Base-by-base conservation (phyloP, 1,284 basidiomycete genomes). In the Tylopilus sp. region DNA sequence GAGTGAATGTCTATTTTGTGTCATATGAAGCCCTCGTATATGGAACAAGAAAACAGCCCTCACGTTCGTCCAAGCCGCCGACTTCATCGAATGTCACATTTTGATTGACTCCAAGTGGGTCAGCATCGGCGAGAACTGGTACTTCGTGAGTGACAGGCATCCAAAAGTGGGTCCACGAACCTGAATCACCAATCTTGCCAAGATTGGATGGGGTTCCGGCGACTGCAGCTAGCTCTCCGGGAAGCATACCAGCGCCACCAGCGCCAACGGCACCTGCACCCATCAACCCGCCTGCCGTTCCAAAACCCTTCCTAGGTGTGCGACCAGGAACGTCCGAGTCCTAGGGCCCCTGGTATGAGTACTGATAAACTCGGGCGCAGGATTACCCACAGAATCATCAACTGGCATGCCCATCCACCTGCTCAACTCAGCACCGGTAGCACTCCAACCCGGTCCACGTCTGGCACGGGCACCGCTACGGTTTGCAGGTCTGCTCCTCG, bases 51-150 rank as follows among this genome's bases (percentile, higher is more conserved):
- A 50, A 33, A 32, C n/a, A 77, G 36, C 13, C 19, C 90, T 69
- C 63, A 93, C 91, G 96, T 53, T 92, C 87, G 65, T 98, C 95
- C 36, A 99, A 76, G 7, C 97, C 97, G 32, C 97, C 97, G n/a
- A 99, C 93, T 72, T 94, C 91, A 66, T 95, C 91, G 68, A 99
- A 99, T 0, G 94, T 94, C 22, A 99, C 89, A 61, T 93, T 93
- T 67, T 89, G 85, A 63, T 96, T 94, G 8, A 97, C 90, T 19
- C 95, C 94, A 11, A 99, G 80, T 5, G 97, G 97, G 72, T 99
- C 97, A 4, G 92, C 89, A 69, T 99, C 97, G 11, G 97, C 96
- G n/a, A 96, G 82, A 42, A 84, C 93, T 84, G 50, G 29, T 61
- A 35, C 54, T 56, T 31, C 52, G 29, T 61, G 7, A 66, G 54